phyloP scores from a whole-genome alignment of 352 stramenopile species.

The Pilasporangium apinafurcum region DNA sequence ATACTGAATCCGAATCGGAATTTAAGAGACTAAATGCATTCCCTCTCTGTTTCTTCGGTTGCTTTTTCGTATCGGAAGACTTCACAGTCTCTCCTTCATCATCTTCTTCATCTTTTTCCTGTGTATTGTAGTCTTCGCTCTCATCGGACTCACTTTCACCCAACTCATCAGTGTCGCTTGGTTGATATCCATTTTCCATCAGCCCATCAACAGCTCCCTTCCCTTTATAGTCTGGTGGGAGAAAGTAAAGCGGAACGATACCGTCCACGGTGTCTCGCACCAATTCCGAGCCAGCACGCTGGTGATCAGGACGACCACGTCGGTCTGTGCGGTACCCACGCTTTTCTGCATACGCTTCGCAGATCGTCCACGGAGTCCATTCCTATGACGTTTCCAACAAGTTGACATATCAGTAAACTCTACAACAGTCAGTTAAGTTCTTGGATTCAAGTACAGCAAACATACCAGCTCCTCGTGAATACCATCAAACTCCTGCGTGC shows the following conservation, averaged over 20 bases:
- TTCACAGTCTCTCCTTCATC: slow-evolving; percentile 24
- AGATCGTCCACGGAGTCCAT: slow-evolving; percentile 80
- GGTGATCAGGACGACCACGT: slow-evolving; percentile 70
- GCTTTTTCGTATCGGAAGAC: background rate
- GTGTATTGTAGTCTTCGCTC: slow-evolving; percentile 8
- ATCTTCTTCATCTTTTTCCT: slow-evolving; percentile 8
- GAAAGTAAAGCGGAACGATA: slow-evolving; percentile 76
- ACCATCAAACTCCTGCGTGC: slow-evolving; percentile 68
- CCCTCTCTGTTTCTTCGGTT: slow-evolving; percentile 19
- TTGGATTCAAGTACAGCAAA: no score
- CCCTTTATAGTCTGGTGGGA: slow-evolving; percentile 66
- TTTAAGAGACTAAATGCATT: slow-evolving; percentile 82
- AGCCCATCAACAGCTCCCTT: no score
- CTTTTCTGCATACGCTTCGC: slow-evolving; percentile 81
- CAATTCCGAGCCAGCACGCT: slow-evolving; percentile 74
- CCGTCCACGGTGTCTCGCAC: slow-evolving; percentile 78
- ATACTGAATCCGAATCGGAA: slow-evolving; percentile 77
- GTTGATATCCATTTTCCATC: no score
- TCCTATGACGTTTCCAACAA: slow-evolving; percentile 22
- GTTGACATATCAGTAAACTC: background rate
- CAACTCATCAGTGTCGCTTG: slow-evolving; percentile 6
- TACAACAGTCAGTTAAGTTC: no score
- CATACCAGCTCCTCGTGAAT: slow-evolving; percentile 68
- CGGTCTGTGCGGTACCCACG: slow-evolving; percentile 76
- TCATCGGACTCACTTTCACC: slow-evolving; percentile 10